Evolutionary conservation across 331 rosid species (phyloP).

Genomic region (Ulmus americana): DNA sequence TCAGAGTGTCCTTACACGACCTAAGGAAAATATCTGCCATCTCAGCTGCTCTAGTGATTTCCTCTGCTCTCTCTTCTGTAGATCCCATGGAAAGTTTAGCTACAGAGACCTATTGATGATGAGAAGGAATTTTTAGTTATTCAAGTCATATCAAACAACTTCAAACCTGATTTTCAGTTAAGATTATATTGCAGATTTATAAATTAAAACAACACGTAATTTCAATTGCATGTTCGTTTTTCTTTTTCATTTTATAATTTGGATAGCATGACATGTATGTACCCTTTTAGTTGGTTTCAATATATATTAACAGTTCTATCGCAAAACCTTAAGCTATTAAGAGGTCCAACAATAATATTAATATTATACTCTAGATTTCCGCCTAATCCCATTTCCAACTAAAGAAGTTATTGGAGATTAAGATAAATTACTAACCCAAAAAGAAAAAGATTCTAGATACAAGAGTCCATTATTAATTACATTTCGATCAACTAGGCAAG

Average conservation of each 20-base stretch:
- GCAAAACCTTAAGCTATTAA: background rate
- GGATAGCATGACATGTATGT: background rate
- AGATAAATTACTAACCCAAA: background rate
- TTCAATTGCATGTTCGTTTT: background rate
- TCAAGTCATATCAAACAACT: background rate
- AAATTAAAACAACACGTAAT: too few species aligned
- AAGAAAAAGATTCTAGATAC: background rate
- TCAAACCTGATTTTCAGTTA: background rate
- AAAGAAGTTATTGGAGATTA: background rate
- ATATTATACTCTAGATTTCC: too few species aligned
- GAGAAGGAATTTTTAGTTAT: slow-evolving; percentile 22
- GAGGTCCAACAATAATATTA: too few species aligned
- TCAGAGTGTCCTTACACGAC: slow-evolving; percentile 65
- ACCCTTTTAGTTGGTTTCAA: background rate
- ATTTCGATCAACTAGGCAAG: background rate
- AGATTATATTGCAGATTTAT: background rate
- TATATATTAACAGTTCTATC: background rate
- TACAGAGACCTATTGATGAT: slow-evolving; percentile 60
- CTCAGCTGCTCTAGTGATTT: slow-evolving; percentile 68
- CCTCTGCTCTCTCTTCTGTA: slow-evolving; percentile 65
- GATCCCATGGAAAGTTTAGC: slow-evolving; percentile 75
- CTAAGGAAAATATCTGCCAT: slow-evolving; percentile 69
- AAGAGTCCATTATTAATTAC: background rate
- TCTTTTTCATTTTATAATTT: background rate
- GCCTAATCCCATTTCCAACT: background rate